Evolutionary conservation across 176 grass and related monocot genomes (phyloP).

Genomic region (Juncus inflexus): DNA sequence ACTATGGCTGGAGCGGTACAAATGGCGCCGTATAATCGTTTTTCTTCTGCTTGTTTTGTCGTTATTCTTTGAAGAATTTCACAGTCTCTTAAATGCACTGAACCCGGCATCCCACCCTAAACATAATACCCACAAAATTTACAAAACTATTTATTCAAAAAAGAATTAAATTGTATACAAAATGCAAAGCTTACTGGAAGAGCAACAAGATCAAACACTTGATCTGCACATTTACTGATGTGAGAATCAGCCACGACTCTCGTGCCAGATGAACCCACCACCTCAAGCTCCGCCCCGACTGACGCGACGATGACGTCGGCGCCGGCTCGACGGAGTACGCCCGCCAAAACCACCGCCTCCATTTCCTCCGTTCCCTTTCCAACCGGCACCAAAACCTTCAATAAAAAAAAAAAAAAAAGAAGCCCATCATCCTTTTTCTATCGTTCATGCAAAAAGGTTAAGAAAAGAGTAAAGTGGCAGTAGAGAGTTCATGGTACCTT

Average conservation of each 20-base stretch:
- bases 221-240: conserved; percentile 61
- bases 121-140: not conserved
- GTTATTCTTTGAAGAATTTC: conserved; percentile 70
- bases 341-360: conserved; percentile 62
- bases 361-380: conserved; percentile 96
- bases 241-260: conserved; percentile 55
- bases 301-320: conserved; percentile 69
- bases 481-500: conserved; percentile 29
- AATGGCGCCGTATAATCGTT: conserved; percentile 87
- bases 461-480: not conserved
- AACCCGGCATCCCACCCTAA: conserved; percentile 95
- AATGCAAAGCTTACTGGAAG: conserved; percentile 47
- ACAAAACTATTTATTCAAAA: not conserved
- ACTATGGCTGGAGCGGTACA: conserved; percentile 78
- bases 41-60: conserved; percentile 66
- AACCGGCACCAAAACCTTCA: conserved; percentile 76
- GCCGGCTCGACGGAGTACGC: conserved; percentile 68
- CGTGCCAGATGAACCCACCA: conserved; percentile 59
- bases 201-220: conserved; percentile 81
- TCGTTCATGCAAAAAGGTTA: not conserved
- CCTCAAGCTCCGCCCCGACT: conserved; percentile 53
- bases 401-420: not conserved
- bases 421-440: not conserved
- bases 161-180: not conserved
- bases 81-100: conserved; percentile 73